A percentile compares a stretch with the other conserved stretches of the same genome.
These are phyloP conservation scores for Phytophthora sp. DNA, from an alignment of 352 stramenopile genomes.

Conservation along the genomic window DNA sequence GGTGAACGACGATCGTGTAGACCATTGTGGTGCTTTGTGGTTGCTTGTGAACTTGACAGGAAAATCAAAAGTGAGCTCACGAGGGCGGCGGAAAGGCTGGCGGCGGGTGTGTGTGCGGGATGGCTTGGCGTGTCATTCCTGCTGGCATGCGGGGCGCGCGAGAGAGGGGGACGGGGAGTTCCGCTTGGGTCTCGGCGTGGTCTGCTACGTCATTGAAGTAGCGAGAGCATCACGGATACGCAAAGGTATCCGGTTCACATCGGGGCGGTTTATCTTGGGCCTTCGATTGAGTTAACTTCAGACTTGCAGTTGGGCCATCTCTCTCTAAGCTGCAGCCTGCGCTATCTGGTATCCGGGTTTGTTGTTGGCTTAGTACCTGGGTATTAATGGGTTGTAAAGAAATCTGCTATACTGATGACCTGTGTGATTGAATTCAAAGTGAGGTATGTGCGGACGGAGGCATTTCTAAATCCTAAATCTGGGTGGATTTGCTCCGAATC, in stretches of 20 bases:
- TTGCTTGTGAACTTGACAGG: conserved; percentile 27
- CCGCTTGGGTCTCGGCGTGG: conserved; percentile 16
- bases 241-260: conserved; percentile 29
- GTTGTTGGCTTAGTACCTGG: not conserved
- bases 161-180: conserved; percentile 2
- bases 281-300: conserved; percentile 25
- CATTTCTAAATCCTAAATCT: conserved; percentile 11
- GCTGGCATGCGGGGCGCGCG: not conserved
- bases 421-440: not conserved
- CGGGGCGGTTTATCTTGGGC: not conserved
- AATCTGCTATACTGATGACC: not conserved
- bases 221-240: conserved; percentile 23
- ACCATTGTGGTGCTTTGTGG: conserved; percentile 28
- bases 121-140: not conserved
- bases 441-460: not conserved
- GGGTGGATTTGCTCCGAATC: conserved; percentile 15
- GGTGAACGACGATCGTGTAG: conserved; percentile 41
- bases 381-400: not conserved
- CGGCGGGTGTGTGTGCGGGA: too few species aligned
- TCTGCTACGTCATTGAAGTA: conserved; percentile 33
- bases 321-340: conserved; percentile 3
- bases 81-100: conserved; percentile 4
- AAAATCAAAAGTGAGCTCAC: conserved; percentile 30
- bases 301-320: conserved; percentile 13
- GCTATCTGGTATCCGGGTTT: not conserved